Evolutionary conservation across 1,139 yeast genomes (phyloP).

Genomic region (Pichia sp.): DNA sequence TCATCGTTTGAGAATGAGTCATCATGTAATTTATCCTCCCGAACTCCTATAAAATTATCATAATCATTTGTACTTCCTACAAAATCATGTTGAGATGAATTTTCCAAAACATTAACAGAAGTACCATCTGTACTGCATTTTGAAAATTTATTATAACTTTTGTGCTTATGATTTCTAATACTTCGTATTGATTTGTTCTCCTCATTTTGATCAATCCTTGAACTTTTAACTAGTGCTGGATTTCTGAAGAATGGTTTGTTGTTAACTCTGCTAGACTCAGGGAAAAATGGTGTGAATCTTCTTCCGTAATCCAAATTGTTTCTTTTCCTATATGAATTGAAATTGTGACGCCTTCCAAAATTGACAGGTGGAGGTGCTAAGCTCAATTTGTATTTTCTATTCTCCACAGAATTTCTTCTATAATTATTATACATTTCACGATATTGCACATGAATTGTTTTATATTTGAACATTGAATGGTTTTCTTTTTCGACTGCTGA

Average conservation of each 20-base stretch:
- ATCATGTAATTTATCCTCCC: too few relatives aligned
- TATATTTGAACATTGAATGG: constrained; percentile 64
- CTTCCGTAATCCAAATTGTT: neutral
- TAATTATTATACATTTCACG: constrained; percentile 48
- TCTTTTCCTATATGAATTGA: neutral
- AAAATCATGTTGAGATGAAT: too few relatives aligned
- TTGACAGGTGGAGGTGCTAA: constrained; percentile 75
- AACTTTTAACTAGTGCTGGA: too few relatives aligned
- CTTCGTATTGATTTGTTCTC: too few relatives aligned
- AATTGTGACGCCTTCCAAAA: constrained; percentile 27
- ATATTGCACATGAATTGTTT: constrained; percentile 79
- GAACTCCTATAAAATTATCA: too few relatives aligned
- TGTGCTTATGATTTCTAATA: too few relatives aligned
- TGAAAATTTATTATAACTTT: too few relatives aligned
- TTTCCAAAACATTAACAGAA: neutral
- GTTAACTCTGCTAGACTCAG: too few relatives aligned
- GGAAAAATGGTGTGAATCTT: neutral
- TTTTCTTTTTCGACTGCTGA: constrained; percentile 77
- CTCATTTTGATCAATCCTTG: too few relatives aligned
- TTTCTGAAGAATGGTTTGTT: too few relatives aligned
- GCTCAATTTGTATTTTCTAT: constrained; percentile 35
- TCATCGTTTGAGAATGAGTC: constrained; percentile 7
- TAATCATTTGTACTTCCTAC: too few relatives aligned
- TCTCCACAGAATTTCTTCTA: constrained; percentile 22
- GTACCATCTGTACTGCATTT: too few relatives aligned